Base-by-base conservation (phyloP, 345 rosid genomes). In the Excoecaria cochinchinensis region DNA sequence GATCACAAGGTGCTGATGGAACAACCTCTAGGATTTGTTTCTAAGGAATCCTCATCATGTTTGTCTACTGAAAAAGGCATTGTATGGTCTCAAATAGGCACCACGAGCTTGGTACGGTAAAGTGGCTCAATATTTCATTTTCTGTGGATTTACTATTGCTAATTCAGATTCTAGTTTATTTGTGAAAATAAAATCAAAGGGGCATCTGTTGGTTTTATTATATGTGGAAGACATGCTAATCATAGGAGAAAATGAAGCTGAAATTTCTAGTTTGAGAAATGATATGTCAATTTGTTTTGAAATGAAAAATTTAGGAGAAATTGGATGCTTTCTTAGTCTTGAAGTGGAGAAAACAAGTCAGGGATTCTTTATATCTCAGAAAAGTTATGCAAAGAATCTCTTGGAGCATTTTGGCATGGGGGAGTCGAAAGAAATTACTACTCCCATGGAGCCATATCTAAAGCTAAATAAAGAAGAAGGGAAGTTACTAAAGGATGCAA, bases 181-280 rank as follows among this genome's bases (percentile, higher is more conserved):
- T 19, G 31, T 73, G 6, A 73, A 73, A 22, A 46, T 8, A 48
- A 4, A 46, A 57, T 15, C 40, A 73, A 66, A 66, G 12, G 44
- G 7, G 15, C 52, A 66, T 44, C 9, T 66, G 25, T 3, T 66
- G 21, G 42, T 72, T 46, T 48, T 73, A n/a, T 19, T 74, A 4
- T 73, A 61, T 25, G 19, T 73, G 9, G 76, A 73, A 24, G 69
- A 65, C 21, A 74, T 51, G 71, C 64, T 76, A 68, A 69, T 69
- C 1, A 76, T 16, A 0, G 4, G 39, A 58, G 66, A 59, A 31
- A 36, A 59, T 47, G 24, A 76, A 21, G 48, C 5, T 24, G 61
- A 69, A 48, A 36, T 58, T 31, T 68, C 61, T 46, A 3, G 11
- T 0, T 36, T 76, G 15, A 76, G 21, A 6, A 59, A 69, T 58